phyloP scores from a whole-genome alignment of 768 basidiomycete species.

The Myochromella boudieri region DNA sequence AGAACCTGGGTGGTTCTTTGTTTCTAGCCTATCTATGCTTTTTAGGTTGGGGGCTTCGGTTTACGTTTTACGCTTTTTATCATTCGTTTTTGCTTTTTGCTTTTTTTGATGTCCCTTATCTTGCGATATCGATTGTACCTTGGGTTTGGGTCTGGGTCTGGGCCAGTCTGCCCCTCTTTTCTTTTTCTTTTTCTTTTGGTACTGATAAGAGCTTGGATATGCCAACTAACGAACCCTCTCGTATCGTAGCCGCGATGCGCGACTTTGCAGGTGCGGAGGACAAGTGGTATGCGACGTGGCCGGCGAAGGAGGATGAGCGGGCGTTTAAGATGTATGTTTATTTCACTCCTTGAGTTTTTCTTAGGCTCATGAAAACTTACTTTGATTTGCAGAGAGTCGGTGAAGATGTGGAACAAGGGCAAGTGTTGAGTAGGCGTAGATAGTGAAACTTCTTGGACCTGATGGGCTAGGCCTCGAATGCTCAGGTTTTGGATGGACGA shows the following conservation, averaged over 20 bases:
- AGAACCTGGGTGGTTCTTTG: no score
- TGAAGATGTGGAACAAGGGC: conserved; percentile 26
- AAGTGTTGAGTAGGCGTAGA: no score
- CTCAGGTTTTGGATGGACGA: no score
- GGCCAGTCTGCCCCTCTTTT: not conserved
- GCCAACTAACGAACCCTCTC: not conserved
- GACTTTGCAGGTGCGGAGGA: conserved; percentile 63
- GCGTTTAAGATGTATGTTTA: conserved; percentile 68
- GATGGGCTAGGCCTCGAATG: no score
- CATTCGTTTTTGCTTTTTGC: not conserved
- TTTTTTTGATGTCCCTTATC: not conserved
- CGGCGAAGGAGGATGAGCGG: conserved; percentile 49
- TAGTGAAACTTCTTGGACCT: no score
- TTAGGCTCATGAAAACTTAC: not conserved
- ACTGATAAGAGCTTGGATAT: not conserved
- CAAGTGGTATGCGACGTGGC: conserved; percentile 75
- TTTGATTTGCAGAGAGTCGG: conserved; percentile 21
- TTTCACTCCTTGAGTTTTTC: conserved; percentile 10
- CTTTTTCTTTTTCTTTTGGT: not conserved
- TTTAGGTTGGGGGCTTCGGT: not conserved
- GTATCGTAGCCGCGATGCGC: conserved; percentile 60
- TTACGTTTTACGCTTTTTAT: not conserved
- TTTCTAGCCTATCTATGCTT: no score
- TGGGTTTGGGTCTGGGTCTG: no score
- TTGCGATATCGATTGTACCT: not conserved